phyloP scores from a whole-genome alignment of 371 early-diverging fungal genomes.

The Mortierella sp. region DNA sequence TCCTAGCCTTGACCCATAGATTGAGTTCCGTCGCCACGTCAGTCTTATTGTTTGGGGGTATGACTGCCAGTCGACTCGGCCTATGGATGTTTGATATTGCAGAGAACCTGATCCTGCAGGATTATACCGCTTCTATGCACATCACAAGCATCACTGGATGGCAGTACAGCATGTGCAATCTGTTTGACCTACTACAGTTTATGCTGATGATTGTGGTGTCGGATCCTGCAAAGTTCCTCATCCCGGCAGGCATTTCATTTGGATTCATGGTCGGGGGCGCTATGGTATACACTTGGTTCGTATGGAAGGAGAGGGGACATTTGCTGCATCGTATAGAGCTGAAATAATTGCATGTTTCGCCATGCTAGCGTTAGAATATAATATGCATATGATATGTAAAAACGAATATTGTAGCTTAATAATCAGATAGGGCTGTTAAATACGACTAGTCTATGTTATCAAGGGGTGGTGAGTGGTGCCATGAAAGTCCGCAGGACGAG shows the following conservation, averaged over 20 bases:
- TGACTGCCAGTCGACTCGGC: conserved; percentile 35
- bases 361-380: no score
- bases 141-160: conserved; percentile 36
- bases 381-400: no score
- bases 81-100: conserved; percentile 43
- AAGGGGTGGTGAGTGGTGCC: no score
- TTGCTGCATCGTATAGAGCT: conserved; percentile 19
- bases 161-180: conserved; percentile 34
- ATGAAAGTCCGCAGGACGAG: no score
- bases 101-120: conserved; percentile 25
- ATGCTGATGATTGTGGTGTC: conserved; percentile 29
- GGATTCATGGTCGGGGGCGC: conserved; percentile 18
- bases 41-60: conserved; percentile 30
- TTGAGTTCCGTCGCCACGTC: conserved; percentile 9
- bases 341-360: conserved; percentile 9
- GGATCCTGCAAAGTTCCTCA: conserved; percentile 21
- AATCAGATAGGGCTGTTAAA: no score
- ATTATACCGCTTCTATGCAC: conserved; percentile 20
- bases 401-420: no score
- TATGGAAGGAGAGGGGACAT: conserved; percentile 39
- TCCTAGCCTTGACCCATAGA: conserved; percentile 10
- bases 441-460: no score
- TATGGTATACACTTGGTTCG: conserved; percentile 21
- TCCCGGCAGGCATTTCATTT: conserved; percentile 29
- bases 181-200: conserved; percentile 30